These are phyloP conservation scores for Hydrangea macrophylla DNA, from an alignment of 148 eudicot genomes.

Conservation along the genomic window DNA sequence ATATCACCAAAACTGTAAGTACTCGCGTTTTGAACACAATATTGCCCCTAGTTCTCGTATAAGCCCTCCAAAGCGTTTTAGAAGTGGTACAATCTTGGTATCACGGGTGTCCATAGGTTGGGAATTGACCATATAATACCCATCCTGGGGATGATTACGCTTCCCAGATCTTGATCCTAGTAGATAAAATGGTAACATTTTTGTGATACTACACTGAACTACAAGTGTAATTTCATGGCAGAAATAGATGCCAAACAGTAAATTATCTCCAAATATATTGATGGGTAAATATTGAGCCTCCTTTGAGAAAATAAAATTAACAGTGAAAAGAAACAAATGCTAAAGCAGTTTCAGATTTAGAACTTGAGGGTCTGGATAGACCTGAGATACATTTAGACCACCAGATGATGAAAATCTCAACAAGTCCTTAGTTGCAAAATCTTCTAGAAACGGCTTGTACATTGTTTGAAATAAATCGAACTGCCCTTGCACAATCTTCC, in stretches of 20 bases:
- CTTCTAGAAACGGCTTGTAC: conserved; percentile 76
- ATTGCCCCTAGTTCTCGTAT: too few species aligned
- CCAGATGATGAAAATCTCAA: conserved; percentile 50
- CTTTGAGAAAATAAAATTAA: too few species aligned
- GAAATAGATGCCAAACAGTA: too few species aligned
- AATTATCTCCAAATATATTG: background rate
- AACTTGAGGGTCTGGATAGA: conserved; percentile 15
- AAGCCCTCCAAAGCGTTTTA: too few species aligned
- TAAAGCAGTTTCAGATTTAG: background rate
- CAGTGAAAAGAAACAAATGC: background rate
- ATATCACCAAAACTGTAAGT: too few species aligned
- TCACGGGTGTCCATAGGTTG: too few species aligned
- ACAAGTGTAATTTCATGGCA: background rate
- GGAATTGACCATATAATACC: too few species aligned
- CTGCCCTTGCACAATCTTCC: conserved; percentile 87
- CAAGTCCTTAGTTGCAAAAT: conserved; percentile 61
- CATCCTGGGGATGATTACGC: too few species aligned
- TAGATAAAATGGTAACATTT: background rate
- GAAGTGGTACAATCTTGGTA: too few species aligned
- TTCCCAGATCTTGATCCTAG: too few species aligned
- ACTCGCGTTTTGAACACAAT: too few species aligned
- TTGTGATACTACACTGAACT: background rate
- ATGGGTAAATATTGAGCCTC: background rate
- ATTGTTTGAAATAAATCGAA: conserved; percentile 62
- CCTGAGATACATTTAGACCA: conserved; percentile 61